phyloP scores from a whole-genome alignment of 805 yeast species.

The Scheffersomyces ergatensis region DNA sequence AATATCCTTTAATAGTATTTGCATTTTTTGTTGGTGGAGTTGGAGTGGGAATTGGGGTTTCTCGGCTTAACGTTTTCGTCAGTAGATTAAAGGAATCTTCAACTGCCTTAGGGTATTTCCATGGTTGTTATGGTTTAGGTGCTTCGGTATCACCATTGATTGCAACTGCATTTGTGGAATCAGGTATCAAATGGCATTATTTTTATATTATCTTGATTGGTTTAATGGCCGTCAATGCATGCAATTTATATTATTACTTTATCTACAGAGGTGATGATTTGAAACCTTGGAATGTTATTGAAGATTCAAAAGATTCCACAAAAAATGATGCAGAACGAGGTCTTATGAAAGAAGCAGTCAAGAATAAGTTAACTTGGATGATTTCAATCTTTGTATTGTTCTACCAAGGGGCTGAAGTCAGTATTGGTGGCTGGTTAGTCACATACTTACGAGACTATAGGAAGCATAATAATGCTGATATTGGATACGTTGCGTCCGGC shows the following conservation, averaged over 20 bases:
- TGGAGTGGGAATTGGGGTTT: constrained; percentile 17
- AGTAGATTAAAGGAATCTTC: constrained; percentile 15
- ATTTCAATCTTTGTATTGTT: constrained; percentile 54
- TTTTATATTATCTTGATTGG: constrained; percentile 18
- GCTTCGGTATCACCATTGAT: constrained; percentile 24
- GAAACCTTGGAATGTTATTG: constrained; percentile 14
- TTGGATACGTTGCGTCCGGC: constrained; percentile 67
- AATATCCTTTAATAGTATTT: constrained; percentile 16
- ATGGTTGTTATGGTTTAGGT: constrained; percentile 22
- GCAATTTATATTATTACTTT: constrained; percentile 12
- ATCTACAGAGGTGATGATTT: constrained; percentile 16
- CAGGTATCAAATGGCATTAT: constrained; percentile 19
- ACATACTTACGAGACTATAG: constrained; percentile 59
- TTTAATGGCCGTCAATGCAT: constrained; percentile 11
- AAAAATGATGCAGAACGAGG: constrained; percentile 5
- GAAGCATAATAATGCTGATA: constrained; percentile 40
- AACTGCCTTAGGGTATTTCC: constrained; percentile 15
- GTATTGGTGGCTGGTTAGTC: constrained; percentile 73
- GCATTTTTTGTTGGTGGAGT: constrained; percentile 23
- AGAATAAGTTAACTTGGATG: constrained; percentile 41
- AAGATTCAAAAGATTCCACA: neutral
- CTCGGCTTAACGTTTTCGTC: constrained; percentile 19
- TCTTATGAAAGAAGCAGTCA: constrained; percentile 34
- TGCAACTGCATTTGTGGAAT: constrained; percentile 18
- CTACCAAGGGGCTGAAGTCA: constrained; percentile 69